phyloP scores from a whole-genome alignment of 805 yeast genomes.

The Metschnikowia koreensis region DNA sequence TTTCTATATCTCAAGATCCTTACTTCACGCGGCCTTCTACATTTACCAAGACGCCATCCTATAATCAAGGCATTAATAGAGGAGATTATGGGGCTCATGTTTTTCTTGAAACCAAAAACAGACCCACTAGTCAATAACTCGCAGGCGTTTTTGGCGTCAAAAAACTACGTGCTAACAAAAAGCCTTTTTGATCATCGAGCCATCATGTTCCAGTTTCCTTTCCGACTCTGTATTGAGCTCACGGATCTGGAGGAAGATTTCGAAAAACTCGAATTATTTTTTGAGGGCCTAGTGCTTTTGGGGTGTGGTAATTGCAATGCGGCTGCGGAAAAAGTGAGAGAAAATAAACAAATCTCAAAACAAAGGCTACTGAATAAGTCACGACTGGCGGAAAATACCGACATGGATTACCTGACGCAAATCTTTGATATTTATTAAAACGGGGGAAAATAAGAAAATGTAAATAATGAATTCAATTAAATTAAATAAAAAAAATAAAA shows the following conservation, averaged over 20 bases:
- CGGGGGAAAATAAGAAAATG: not conserved
- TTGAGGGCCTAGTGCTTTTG: conserved; percentile 22
- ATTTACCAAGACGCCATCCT: conserved; percentile 23
- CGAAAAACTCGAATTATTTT: conserved; percentile 25
- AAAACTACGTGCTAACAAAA: conserved; percentile 20
- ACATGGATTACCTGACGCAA: conserved; percentile 16
- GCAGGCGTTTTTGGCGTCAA: conserved; percentile 17
- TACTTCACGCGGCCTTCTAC: conserved; percentile 23
- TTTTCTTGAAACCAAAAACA: conserved; percentile 18
- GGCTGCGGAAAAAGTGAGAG: conserved; percentile 9
- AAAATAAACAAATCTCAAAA: conserved; percentile 7
- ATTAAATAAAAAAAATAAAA: no score
- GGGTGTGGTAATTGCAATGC: conserved; percentile 23
- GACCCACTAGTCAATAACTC: conserved; percentile 5
- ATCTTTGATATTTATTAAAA: conserved; percentile 8
- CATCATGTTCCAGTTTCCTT: conserved; percentile 25
- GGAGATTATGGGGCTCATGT: conserved; percentile 18
- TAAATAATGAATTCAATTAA: no score
- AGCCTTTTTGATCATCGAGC: conserved; percentile 24
- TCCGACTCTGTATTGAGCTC: conserved; percentile 18
- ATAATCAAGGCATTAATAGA: conserved; percentile 19
- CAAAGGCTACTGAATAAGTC: conserved; percentile 1
- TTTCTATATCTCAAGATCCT: conserved; percentile 24
- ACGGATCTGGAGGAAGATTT: conserved; percentile 21
- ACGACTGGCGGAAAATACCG: not conserved